A percentile compares a stretch with the other conserved stretches of the same genome.
Conservation (phyloP, 257 asterid species). For the Voacanga thouarsii region DNA sequence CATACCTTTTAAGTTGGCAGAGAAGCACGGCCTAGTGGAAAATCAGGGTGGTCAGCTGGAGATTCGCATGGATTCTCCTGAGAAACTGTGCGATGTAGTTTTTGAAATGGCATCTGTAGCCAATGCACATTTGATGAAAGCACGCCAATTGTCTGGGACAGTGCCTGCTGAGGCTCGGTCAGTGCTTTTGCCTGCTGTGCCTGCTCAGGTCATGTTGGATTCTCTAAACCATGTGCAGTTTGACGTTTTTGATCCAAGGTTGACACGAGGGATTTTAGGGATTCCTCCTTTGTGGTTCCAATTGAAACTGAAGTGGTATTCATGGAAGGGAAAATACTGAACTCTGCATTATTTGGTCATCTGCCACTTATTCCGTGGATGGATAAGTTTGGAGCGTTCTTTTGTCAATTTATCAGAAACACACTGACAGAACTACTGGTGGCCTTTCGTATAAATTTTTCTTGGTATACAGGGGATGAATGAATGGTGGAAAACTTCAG, state of each 20-base stretch:
- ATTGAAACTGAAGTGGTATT: slow-evolving; percentile 74
- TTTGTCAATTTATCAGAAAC: background rate
- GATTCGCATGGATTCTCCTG: slow-evolving; percentile 55
- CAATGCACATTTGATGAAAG: slow-evolving; percentile 71
- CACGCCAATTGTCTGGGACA: slow-evolving; percentile 60
- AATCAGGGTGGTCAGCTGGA: slow-evolving; percentile 47
- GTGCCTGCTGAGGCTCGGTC: slow-evolving; percentile 78
- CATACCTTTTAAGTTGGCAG: slow-evolving; percentile 72
- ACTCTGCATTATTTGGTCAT: background rate
- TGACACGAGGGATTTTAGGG: slow-evolving; percentile 67
- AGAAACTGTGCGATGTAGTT: slow-evolving; percentile 59
- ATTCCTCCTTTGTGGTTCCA: slow-evolving; percentile 78
- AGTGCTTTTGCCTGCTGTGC: slow-evolving; percentile 77
- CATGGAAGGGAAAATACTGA: slow-evolving; percentile 87
- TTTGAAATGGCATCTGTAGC: slow-evolving; percentile 95
- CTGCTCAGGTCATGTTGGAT: slow-evolving; percentile 69
- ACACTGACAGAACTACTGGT: background rate
- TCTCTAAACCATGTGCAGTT: slow-evolving; percentile 62
- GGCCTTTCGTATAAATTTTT: background rate
- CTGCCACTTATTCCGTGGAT: background rate
- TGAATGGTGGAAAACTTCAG: background rate
- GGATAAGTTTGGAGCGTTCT: slow-evolving; percentile 1
- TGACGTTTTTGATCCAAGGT: slow-evolving; percentile 78
- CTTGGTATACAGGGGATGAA: background rate
- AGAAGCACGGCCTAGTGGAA: slow-evolving; percentile 60